phyloP scores from a whole-genome alignment of 805 yeast species.

The Candida germanica region DNA sequence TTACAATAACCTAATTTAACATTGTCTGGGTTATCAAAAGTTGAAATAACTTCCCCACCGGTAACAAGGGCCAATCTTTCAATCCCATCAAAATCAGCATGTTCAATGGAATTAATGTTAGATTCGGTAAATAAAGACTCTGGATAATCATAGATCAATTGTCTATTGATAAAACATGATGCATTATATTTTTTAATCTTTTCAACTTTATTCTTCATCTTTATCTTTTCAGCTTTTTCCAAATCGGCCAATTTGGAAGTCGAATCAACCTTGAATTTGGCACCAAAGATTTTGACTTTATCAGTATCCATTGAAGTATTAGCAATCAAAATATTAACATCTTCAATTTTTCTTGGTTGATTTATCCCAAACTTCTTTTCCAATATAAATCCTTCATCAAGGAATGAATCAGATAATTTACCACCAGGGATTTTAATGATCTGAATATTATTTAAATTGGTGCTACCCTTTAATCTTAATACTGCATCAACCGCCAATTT shows the following conservation, averaged over 20 bases:
- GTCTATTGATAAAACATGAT: conserved; percentile 91
- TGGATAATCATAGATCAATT: conserved; percentile 96
- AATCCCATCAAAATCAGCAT: conserved; percentile 97
- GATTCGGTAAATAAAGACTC: conserved; percentile 91
- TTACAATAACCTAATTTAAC: conserved; percentile 89
- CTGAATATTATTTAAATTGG: conserved; percentile 89
- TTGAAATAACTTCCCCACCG: conserved; percentile 97
- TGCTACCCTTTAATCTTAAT: conserved; percentile 78
- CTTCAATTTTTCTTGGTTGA: conserved; percentile 81
- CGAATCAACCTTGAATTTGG: conserved; percentile 94
- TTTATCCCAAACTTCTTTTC: conserved; percentile 91
- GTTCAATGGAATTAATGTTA: conserved; percentile 88
- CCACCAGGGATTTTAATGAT: conserved; percentile 94
- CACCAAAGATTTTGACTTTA: conserved; percentile 95
- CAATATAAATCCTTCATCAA: conserved; percentile 93
- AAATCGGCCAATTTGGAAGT: conserved; percentile 91
- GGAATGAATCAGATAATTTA: conserved; percentile 81
- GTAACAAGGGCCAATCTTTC: conserved; percentile 95
- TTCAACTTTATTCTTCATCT: conserved; percentile 86
- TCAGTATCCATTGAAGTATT: conserved; percentile 97
- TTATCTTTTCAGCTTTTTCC: conserved; percentile 89
- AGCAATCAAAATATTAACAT: conserved; percentile 87
- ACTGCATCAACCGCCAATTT: conserved; percentile 93
- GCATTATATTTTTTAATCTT: conserved; percentile 85
- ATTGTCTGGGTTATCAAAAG: conserved; percentile 87